These are phyloP conservation scores for Malassezia restricta DNA, from an alignment of 1,284 basidiomycete genomes.

Conservation along the genomic window DNA sequence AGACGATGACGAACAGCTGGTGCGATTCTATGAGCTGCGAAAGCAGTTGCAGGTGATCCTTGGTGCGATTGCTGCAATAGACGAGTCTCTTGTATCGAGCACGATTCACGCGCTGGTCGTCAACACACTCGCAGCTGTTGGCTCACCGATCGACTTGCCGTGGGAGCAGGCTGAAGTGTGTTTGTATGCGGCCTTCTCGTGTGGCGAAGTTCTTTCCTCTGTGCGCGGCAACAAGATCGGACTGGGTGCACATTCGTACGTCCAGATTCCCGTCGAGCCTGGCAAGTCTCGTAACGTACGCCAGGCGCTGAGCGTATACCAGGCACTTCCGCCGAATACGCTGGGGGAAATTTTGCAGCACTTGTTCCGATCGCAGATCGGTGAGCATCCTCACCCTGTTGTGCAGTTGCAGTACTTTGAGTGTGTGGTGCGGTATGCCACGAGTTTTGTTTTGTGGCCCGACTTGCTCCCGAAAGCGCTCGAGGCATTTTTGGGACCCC, in stretches of 20 bases:
- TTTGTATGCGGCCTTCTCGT: conserved; percentile 79
- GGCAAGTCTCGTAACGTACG: conserved; percentile 31
- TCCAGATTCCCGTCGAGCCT: conserved; percentile 26
- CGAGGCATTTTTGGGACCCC: conserved; percentile 76
- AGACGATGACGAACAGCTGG: conserved; percentile 63
- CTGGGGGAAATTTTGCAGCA: conserved; percentile 81
- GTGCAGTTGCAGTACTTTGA: conserved; percentile 93
- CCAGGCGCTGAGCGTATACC: conserved; percentile 24
- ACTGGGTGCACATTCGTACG: conserved; percentile 35
- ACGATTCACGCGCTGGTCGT: conserved; percentile 61
- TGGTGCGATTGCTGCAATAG: conserved; percentile 68
- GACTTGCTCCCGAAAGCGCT: conserved; percentile 60
- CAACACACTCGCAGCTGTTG: conserved; percentile 58
- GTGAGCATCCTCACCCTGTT: conserved; percentile 68
- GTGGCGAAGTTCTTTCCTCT: conserved; percentile 57
- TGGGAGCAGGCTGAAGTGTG: conserved; percentile 95
- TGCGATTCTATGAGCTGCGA: conserved; percentile 71
- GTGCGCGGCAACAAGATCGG: conserved; percentile 38
- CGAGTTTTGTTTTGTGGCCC: conserved; percentile 81
- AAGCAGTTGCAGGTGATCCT: conserved; percentile 71
- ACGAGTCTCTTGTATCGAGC: conserved; percentile 64
- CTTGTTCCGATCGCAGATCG: conserved; percentile 70
- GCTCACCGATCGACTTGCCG: conserved; percentile 54
- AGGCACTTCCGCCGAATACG: conserved; percentile 61
- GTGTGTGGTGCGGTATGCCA: conserved; percentile 75